Evolutionary conservation across 495 filamentous ascomycete genomes (phyloP).

Genomic region (Podospora tetraspora): DNA sequence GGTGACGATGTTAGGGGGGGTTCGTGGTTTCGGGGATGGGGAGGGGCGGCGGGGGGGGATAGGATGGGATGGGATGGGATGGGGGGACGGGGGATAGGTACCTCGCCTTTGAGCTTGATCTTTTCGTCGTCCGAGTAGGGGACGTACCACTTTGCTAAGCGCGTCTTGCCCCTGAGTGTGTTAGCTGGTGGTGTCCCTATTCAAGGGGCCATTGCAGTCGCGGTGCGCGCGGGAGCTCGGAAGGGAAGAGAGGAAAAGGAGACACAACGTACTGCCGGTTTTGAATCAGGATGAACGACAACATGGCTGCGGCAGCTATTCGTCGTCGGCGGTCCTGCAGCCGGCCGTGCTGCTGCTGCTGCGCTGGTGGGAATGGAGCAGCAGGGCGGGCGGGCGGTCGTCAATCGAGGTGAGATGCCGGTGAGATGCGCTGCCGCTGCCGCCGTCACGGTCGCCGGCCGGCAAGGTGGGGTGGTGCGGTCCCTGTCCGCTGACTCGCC

Average conservation of each 20-base stretch:
- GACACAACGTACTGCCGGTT: slow-evolving; percentile 72
- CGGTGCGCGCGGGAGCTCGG: too few species aligned
- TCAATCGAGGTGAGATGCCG: slow-evolving; percentile 2
- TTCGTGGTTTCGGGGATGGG: not conserved
- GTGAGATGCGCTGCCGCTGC: not conserved
- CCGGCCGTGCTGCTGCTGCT: slow-evolving; percentile 6
- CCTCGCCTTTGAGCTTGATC: slow-evolving; percentile 90
- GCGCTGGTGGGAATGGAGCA: not conserved
- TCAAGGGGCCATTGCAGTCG: too few species aligned
- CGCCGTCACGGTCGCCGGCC: not conserved
- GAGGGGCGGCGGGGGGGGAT: too few species aligned
- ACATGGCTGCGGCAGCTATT: slow-evolving; percentile 37
- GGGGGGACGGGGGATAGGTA: slow-evolving; percentile 21
- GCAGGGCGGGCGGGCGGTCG: not conserved
- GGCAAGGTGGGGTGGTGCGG: not conserved
- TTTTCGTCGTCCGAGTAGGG: slow-evolving; percentile 97
- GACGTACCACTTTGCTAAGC: slow-evolving; percentile 97
- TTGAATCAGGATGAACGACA: slow-evolving; percentile 95
- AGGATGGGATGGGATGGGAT: slow-evolving; percentile 3
- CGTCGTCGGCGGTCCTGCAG: slow-evolving; percentile 4
- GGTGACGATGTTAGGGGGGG: slow-evolving; percentile 1
- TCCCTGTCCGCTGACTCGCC: not conserved
- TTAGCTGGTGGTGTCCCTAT: not conserved
- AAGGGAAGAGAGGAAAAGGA: not conserved
- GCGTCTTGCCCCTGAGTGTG: slow-evolving; percentile 80